Conservation (phyloP, 169 alveolate species). For the Plasmodium knowlesi region DNA sequence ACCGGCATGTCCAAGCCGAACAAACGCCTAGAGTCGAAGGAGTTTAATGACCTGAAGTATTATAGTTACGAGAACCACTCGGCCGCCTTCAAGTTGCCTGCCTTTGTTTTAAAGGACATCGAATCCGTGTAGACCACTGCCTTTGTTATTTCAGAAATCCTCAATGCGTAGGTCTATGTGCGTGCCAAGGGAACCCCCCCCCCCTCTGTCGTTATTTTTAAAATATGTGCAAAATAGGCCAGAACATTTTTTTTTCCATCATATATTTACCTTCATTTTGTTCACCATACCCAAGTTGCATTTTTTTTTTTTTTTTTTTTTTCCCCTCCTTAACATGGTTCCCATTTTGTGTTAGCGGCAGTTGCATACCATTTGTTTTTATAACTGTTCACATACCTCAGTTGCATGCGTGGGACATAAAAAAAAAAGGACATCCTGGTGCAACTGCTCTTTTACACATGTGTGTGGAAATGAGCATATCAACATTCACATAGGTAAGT, state of each 20-base stretch:
- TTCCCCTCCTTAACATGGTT: not conserved
- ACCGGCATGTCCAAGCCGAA: conserved; percentile 56
- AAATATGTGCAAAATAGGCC: not conserved
- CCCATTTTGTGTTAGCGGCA: not conserved
- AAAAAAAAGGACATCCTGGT: not conserved
- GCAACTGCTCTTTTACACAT: not conserved
- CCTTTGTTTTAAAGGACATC: conserved; percentile 55
- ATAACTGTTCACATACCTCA: not conserved
- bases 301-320: not conserved
- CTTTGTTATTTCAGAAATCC: not conserved
- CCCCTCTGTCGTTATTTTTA: not conserved
- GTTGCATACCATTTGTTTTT: not conserved
- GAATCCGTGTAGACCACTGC: not conserved
- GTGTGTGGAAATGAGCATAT: not conserved
- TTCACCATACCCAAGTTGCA: not conserved
- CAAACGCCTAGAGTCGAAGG: conserved; percentile 38
- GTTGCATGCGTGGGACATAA: not conserved
- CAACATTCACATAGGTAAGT: too few relatives aligned
- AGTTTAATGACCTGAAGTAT: conserved; percentile 28
- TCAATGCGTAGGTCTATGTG: not conserved
- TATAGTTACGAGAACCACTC: conserved; percentile 60
- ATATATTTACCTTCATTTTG: not conserved
- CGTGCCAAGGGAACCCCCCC: not conserved
- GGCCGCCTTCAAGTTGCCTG: conserved; percentile 44
- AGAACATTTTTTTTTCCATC: not conserved